Percentiles rank a stretch among this genome's conserved stretches.
These are phyloP conservation scores for Juncus effusus DNA, from an alignment of 176 grass and related monocot genomes.

Conservation along the genomic window DNA sequence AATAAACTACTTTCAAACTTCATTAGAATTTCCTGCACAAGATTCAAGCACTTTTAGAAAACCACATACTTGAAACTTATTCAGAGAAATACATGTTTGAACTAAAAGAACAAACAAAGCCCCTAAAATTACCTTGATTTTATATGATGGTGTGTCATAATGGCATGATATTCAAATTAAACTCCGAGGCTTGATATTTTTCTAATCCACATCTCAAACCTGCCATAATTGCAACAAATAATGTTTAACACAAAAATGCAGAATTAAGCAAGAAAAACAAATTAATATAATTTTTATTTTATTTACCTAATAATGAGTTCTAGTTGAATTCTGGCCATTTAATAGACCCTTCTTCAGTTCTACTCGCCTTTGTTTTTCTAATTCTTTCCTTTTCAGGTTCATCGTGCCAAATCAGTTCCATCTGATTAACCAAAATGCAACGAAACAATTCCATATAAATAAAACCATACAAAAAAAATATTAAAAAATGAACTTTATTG, in stretches of 20 bases:
- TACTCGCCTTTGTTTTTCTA: conserved; percentile 27
- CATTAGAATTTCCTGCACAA: too few relatives aligned
- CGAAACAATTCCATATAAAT: neutral
- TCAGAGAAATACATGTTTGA: too few relatives aligned
- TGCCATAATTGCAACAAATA: neutral
- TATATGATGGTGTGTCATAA: neutral
- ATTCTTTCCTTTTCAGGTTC: conserved; percentile 29
- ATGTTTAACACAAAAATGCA: too few relatives aligned
- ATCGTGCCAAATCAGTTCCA: conserved; percentile 57
- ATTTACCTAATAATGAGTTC: neutral
- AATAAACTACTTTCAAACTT: too few relatives aligned
- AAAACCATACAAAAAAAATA: conserved; percentile 8
- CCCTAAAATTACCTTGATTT: conserved; percentile 5
- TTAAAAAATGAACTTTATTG: neutral
- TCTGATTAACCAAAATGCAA: conserved; percentile 32
- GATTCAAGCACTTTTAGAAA: too few relatives aligned
- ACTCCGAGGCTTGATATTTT: too few relatives aligned
- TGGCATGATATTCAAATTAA: too few relatives aligned
- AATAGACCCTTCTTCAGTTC: conserved; percentile 8
- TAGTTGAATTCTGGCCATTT: conserved; percentile 29
- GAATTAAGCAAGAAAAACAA: too few relatives aligned
- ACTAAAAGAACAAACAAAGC: too few relatives aligned
- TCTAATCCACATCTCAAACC: neutral
- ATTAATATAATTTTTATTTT: neutral
- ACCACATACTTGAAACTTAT: too few relatives aligned